phyloP scores from a whole-genome alignment of 441 rosid genomes.

The Kokia cookei region DNA sequence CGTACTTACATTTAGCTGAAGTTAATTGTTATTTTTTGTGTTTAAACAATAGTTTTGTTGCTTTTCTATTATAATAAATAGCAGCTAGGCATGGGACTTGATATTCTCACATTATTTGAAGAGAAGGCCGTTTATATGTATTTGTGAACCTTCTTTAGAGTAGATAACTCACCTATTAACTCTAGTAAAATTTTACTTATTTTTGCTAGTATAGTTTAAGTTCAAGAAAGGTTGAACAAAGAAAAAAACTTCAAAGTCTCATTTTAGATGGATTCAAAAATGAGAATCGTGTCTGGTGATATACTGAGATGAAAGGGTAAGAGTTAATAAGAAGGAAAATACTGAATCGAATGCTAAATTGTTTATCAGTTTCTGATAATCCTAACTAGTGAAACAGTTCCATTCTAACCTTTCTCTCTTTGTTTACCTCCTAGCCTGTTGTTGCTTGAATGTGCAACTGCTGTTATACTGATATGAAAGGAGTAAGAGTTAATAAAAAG shows the following conservation, averaged over 20 bases:
- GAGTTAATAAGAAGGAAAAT: background rate
- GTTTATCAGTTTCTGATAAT: too few species aligned
- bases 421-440: too few species aligned
- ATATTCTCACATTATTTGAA: background rate
- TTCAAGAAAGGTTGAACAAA: background rate
- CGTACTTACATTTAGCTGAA: background rate
- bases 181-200: background rate
- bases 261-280: background rate
- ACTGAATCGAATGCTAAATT: background rate
- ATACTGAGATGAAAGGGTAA: background rate
- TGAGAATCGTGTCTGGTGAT: background rate
- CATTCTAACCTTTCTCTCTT: too few species aligned
- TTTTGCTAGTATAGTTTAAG: background rate
- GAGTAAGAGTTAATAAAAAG: background rate
- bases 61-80: background rate
- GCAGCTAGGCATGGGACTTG: background rate
- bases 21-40: background rate
- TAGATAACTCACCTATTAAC: background rate
- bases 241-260: background rate
- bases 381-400: too few species aligned
- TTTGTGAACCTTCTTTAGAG: background rate
- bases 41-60: background rate
- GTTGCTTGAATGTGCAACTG: too few species aligned
- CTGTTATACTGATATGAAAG: background rate
- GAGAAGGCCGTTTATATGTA: background rate